Percentiles rank a stretch among this genome's conserved stretches.
Conservation (phyloP, 352 stramenopile species). For the Pythium sukuiense region DNA sequence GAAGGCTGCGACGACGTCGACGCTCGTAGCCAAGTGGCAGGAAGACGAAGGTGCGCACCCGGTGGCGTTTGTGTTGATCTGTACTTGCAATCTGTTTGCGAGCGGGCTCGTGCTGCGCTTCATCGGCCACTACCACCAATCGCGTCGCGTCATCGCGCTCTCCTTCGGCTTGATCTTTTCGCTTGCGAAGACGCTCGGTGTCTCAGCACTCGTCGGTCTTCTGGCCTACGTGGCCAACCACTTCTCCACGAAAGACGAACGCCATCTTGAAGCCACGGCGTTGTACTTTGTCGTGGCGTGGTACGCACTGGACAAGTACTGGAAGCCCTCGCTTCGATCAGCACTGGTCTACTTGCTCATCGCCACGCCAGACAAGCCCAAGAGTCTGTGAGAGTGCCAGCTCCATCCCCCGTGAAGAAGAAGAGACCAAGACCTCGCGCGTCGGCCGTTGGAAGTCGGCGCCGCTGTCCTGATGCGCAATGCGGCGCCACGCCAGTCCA, state of each 20-base stretch:
- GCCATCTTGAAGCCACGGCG: constrained; percentile 44
- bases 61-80: constrained; percentile 58
- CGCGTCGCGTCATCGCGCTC: constrained; percentile 37
- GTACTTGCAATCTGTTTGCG: constrained; percentile 69
- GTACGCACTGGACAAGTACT: constrained; percentile 76
- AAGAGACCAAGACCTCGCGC: neutral
- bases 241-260: constrained; percentile 48
- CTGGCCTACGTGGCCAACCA: constrained; percentile 62
- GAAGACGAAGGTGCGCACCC: constrained; percentile 46
- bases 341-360: constrained; percentile 30
- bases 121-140: constrained; percentile 48
- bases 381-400: neutral
- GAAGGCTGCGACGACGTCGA: constrained; percentile 70
- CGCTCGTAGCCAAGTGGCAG: constrained; percentile 65
- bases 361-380: constrained; percentile 11
- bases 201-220: constrained; percentile 44
- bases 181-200: constrained; percentile 43
- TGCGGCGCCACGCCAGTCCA: neutral
- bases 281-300: constrained; percentile 72
- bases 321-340: constrained; percentile 45
- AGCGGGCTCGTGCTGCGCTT: constrained; percentile 60
- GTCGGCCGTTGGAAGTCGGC: constrained; percentile 12
- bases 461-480: neutral
- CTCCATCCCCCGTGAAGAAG: neutral
- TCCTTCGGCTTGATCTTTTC: constrained; percentile 40